Evolutionary conservation across 441 rosid genomes (phyloP).

Genomic region (Populus tomentosa): DNA sequence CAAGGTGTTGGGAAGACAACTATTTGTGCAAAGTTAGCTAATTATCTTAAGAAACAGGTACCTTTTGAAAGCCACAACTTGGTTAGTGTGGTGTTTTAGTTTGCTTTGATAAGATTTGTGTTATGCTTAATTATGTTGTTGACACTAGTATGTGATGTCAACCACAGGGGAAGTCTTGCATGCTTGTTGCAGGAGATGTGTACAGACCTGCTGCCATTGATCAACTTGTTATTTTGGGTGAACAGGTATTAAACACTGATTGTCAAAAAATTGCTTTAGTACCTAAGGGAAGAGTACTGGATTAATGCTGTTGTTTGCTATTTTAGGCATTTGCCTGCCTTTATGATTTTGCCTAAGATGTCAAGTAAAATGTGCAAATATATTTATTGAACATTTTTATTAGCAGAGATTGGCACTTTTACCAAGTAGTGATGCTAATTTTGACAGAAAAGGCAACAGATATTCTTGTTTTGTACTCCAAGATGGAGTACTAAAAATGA

Average conservation of each 20-base stretch:
- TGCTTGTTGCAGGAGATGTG: conserved; percentile 98
- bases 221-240: conserved; percentile 93
- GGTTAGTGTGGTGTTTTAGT: not conserved
- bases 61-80: conserved; percentile 4
- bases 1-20: conserved; percentile 99
- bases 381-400: not conserved
- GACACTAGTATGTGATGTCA: conserved; percentile 4
- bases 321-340: not conserved
- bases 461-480: not conserved
- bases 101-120: not conserved
- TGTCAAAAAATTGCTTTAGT: conserved; percentile 9
- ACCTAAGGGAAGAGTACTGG: not conserved
- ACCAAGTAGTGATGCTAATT: conserved; percentile 2
- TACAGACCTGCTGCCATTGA: conserved; percentile 99
- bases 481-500: not conserved
- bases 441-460: not conserved
- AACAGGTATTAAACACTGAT: conserved; percentile 58
- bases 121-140: conserved; percentile 7
- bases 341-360: not conserved
- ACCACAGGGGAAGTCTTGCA: conserved; percentile 77
- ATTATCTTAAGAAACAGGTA: conserved; percentile 95
- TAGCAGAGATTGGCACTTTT: not conserved
- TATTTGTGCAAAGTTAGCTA: conserved; percentile 88
- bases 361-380: not conserved
- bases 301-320: not conserved